phyloP scores from a whole-genome alignment of 192 early-diverging fungal species.

The Helicostylum pulchrum region DNA sequence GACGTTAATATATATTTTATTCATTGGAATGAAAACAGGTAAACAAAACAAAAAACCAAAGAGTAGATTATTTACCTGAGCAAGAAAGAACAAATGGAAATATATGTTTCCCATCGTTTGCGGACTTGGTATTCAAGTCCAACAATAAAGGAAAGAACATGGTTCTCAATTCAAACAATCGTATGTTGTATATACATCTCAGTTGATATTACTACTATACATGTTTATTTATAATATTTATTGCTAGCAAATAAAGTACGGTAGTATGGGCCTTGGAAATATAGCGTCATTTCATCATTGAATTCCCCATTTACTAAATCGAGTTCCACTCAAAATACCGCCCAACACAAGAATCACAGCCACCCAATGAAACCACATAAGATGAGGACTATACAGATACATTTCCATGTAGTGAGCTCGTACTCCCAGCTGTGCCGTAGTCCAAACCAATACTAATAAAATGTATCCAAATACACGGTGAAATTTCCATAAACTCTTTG shows the following conservation, averaged over 20 bases:
- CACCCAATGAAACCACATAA: slow-evolving; percentile 28
- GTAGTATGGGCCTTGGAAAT: neutral
- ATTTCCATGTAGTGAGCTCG: slow-evolving; percentile 31
- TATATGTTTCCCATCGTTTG: too few relatives aligned
- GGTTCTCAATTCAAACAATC: too few relatives aligned
- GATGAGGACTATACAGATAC: slow-evolving; percentile 11
- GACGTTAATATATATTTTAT: too few relatives aligned
- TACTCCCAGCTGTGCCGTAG: slow-evolving; percentile 37
- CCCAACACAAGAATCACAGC: slow-evolving; percentile 3
- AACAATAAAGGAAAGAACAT: too few relatives aligned
- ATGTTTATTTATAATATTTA: too few relatives aligned
- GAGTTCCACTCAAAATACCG: slow-evolving; percentile 8
- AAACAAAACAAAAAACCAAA: neutral
- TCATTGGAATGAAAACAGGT: too few relatives aligned
- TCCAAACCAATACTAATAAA: slow-evolving; percentile 27
- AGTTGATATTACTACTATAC: too few relatives aligned
- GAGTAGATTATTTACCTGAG: too few relatives aligned
- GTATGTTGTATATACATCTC: too few relatives aligned
- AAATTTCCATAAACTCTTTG: slow-evolving; percentile 38
- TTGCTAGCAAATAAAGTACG: neutral
- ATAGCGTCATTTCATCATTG: neutral
- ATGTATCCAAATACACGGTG: slow-evolving; percentile 39
- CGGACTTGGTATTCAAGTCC: too few relatives aligned
- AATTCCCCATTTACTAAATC: slow-evolving; percentile 22
- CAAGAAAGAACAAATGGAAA: too few relatives aligned